These are phyloP conservation scores for Ampelomyces quisqualis DNA, from an alignment of 2,329 filamentous ascomycete genomes.

Conservation along the genomic window DNA sequence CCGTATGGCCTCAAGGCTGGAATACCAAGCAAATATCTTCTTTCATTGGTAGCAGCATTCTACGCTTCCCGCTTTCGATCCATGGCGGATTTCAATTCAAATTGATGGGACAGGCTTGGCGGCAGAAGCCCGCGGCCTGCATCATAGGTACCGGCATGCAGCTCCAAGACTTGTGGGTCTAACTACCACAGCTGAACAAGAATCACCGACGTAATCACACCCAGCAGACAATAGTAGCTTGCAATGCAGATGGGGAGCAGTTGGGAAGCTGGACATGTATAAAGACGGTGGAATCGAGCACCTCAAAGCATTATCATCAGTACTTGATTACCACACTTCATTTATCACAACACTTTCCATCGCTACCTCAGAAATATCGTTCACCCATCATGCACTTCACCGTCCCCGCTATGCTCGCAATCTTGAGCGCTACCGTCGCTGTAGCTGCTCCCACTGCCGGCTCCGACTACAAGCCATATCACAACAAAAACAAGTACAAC, in stretches of 20 bases:
- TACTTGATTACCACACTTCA: conserved; percentile 2
- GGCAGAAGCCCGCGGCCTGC: conserved; percentile 3
- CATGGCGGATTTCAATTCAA: conserved; percentile 10
- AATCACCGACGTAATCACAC: conserved; percentile 21
- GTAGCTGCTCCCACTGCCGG: conserved; percentile 20
- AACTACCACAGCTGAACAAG: conserved; percentile 3
- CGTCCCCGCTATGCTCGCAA: conserved; percentile 18
- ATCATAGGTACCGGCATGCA: conserved; percentile 11
- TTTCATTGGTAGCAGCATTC: conserved; percentile 1
- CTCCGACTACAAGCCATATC: not conserved
- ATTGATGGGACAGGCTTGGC: conserved; percentile 19
- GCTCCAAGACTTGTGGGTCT: conserved; percentile 16
- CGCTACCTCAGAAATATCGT: not conserved
- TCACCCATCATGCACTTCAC: conserved; percentile 25
- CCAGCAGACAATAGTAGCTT: not conserved
- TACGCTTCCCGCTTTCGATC: conserved; percentile 1
- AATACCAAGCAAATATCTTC: conserved; percentile 10
- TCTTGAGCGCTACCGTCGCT: conserved; percentile 22
- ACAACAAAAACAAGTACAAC: conserved; percentile 15
- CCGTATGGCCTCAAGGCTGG: conserved; percentile 1
- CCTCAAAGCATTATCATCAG: conserved; percentile 6
- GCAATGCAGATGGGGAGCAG: conserved; percentile 2
- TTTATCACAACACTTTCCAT: not conserved
- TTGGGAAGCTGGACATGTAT: conserved; percentile 15
- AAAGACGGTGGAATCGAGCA: conserved; percentile 10